phyloP scores from a whole-genome alignment of 1,284 basidiomycete species.

The Cystobasidiaceae sp. region DNA sequence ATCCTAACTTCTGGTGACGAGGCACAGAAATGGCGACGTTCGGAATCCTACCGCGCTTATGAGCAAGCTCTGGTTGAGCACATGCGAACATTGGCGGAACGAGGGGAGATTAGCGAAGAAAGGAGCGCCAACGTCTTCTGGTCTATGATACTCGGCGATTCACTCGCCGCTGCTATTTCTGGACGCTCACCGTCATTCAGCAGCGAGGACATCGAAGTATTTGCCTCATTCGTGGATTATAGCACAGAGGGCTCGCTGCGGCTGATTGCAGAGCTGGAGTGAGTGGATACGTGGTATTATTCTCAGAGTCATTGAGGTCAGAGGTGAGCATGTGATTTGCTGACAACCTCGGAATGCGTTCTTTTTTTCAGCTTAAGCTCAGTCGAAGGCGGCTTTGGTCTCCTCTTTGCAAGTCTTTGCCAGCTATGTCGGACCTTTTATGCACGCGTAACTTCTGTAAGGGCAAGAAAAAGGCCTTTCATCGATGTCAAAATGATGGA shows the following conservation, averaged over 20 bases:
- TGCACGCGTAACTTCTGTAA: slow-evolving; percentile 3
- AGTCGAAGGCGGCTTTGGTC: neutral
- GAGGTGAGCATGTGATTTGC: neutral
- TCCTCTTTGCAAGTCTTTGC: slow-evolving; percentile 8
- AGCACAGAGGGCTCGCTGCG: neutral
- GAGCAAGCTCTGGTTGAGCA: slow-evolving; percentile 18
- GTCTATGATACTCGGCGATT: slow-evolving; percentile 18
- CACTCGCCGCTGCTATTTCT: slow-evolving; percentile 4
- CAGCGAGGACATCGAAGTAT: slow-evolving; percentile 10
- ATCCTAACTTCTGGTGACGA: slow-evolving; percentile 21
- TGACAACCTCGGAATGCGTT: neutral
- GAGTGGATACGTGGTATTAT: neutral
- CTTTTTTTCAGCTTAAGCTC: neutral
- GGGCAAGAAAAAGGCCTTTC: slow-evolving; percentile 5
- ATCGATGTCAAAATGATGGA: neutral
- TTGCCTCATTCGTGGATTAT: neutral
- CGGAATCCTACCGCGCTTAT: neutral
- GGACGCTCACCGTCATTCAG: slow-evolving; percentile 8
- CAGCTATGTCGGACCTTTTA: slow-evolving; percentile 1
- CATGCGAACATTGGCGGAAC: slow-evolving; percentile 1
- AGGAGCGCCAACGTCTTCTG: slow-evolving; percentile 3
- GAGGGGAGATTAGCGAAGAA: neutral
- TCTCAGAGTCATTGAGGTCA: neutral
- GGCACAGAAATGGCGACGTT: neutral
- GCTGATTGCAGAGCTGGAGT: neutral